phyloP scores from a whole-genome alignment of 2,329 filamentous ascomycete genomes.

The Colletotrichum sp. region DNA sequence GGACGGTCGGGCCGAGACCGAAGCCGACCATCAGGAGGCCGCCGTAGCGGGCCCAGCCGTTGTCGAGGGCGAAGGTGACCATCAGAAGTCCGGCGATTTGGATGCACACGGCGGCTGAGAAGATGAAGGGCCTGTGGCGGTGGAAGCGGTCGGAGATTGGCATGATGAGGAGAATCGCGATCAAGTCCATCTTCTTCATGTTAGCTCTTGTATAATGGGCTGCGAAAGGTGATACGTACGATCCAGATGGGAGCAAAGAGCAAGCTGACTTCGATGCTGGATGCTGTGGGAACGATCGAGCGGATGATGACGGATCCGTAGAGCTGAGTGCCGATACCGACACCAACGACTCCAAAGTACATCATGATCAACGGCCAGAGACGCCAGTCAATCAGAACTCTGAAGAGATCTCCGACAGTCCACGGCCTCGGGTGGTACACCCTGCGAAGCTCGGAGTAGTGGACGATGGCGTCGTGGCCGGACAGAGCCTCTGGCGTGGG shows the following conservation, averaged over 20 bases:
- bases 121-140: conserved; percentile 78
- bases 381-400: conserved; percentile 83
- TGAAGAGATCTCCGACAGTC: conserved; percentile 71
- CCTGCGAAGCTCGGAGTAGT: conserved; percentile 81
- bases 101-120: conserved; percentile 75
- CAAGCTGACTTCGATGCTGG: conserved; percentile 76
- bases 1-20: conserved; percentile 87
- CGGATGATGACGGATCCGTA: conserved; percentile 89
- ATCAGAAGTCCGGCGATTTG: conserved; percentile 84
- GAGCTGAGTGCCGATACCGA: conserved; percentile 87
- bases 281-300: conserved; percentile 76
- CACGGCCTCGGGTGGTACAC: conserved; percentile 81
- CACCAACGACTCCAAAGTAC: conserved; percentile 95
- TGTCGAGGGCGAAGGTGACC: conserved; percentile 73
- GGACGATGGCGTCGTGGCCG: conserved; percentile 78
- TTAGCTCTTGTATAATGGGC: neutral
- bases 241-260: conserved; percentile 94
- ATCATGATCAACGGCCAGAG: conserved; percentile 86
- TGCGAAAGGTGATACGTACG: conserved; percentile 51
- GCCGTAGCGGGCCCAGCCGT: conserved; percentile 84
- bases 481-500: conserved; percentile 71
- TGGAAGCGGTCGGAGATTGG: conserved; percentile 90
- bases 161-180: conserved; percentile 84
- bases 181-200: conserved; percentile 71
- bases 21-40: conserved; percentile 91